Base-by-base conservation (phyloP, 2,329 filamentous ascomycete genomes). In the Fusarium sp. region DNA sequence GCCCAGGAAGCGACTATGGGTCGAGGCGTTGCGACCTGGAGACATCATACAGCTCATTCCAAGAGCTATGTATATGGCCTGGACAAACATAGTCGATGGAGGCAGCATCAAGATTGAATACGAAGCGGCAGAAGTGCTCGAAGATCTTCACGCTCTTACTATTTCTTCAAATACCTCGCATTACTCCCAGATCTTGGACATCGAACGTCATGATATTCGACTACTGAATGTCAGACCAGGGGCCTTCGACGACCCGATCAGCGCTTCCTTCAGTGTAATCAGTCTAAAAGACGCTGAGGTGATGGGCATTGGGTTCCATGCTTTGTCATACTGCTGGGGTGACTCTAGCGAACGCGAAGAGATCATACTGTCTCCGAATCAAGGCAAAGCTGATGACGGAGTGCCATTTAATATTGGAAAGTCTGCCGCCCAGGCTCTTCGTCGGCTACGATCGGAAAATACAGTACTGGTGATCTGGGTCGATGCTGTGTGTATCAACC, bases 401-500 rank as follows among this genome's bases (percentile, higher is more conserved):
- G 3, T 18, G 3, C 5, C 38, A 4, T 72, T 72, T 6, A 67
- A 46, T 15, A 62, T 72, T 2, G 69, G 69, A 3, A 56, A 53
- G 3, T 46, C 69, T 1, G 62, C 63, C 6, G 56, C 67, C 2
- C 48, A 66, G 11, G 69, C 62, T 1, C 22, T 72, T 8, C 58
- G 66, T 0, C 56, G 62, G 0, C 11, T 72, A 13, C 47, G 70
- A 4, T 8, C 10, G 1, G 22, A 45, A 0, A 8, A 29, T 0
- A 5, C 60, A 3, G 29, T 16, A 0, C n/a, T 72, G 1, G 44
- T 30, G 2, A 66, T 73, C 8, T 74, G 71, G 71, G 59, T 74
- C 11, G 71, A 74, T n/a, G 71, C 71, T 1, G 57, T 74, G 2
- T 74, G 71, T 27, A 74, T 74, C 7, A 74, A 74, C 8, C 71